phyloP scores from a whole-genome alignment of 129 eudicot genomes.

The Pittosporum tobira region DNA sequence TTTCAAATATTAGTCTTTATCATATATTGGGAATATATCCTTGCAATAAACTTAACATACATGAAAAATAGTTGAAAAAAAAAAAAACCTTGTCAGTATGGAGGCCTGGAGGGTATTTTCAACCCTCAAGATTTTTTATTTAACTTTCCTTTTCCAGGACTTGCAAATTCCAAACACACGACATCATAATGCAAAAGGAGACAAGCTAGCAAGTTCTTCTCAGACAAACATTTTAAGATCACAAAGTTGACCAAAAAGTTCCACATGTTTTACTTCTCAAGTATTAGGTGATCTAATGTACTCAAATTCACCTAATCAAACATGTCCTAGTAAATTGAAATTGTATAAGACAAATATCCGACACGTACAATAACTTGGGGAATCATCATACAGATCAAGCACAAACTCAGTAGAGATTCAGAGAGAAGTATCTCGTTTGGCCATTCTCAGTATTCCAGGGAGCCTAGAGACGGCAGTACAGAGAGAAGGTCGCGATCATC shows the following conservation, averaged over 20 bases:
- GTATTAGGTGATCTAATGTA: not conserved
- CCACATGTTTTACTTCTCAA: not conserved
- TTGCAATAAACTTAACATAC: too few species aligned
- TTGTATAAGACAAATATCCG: constrained; percentile 3
- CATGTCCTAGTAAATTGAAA: constrained; percentile 19
- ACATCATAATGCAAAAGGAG: too few species aligned
- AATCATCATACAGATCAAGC: constrained; percentile 2
- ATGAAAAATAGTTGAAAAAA: too few species aligned
- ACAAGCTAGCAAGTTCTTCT: not conserved
- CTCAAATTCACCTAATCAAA: not conserved
- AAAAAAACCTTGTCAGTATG: too few species aligned
- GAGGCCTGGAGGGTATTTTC: too few species aligned
- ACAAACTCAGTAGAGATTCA: not conserved
- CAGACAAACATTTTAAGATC: not conserved
- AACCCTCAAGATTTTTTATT: too few species aligned
- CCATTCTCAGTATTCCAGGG: constrained; percentile 51
- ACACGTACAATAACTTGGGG: constrained; percentile 14
- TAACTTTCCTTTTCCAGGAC: too few species aligned
- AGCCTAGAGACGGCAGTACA: constrained; percentile 60
- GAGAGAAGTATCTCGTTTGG: not conserved
- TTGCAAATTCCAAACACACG: too few species aligned
- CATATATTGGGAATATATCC: too few species aligned
- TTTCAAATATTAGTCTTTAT: too few species aligned
- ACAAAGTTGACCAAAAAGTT: not conserved
- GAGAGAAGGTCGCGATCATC: constrained; percentile 48